These are phyloP conservation scores for Phytopythium litorale DNA, from an alignment of 352 stramenopile genomes.

Conservation along the genomic window DNA sequence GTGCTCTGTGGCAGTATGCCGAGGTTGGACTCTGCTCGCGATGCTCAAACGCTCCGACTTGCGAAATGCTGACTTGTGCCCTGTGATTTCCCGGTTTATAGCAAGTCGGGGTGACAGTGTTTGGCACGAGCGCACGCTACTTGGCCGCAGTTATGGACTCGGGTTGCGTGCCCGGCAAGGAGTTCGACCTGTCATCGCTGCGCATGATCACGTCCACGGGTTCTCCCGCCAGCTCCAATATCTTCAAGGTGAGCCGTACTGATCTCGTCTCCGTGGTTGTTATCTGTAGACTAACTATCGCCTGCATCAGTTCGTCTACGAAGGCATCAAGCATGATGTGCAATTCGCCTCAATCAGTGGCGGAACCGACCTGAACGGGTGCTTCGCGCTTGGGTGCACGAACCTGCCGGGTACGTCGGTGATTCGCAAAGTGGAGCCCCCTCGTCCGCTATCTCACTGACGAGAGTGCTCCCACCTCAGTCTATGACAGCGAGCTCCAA, in stretches of 20 bases:
- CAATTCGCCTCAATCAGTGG: conserved; percentile 82
- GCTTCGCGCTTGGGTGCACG: conserved; percentile 69
- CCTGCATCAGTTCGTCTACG: conserved; percentile 54
- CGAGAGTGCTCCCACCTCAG: conserved; percentile 7
- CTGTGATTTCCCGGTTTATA: conserved; percentile 8
- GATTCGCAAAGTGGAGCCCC: too few relatives aligned
- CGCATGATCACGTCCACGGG: conserved; percentile 67
- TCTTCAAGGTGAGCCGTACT: conserved; percentile 44
- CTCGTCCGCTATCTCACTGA: conserved; percentile 4
- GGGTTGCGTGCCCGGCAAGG: conserved; percentile 47
- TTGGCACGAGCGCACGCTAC: conserved; percentile 75
- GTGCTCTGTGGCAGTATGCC: conserved; percentile 56
- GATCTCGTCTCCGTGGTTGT: neutral
- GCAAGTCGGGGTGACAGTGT: conserved; percentile 58
- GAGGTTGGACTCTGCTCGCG: conserved; percentile 17
- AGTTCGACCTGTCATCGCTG: conserved; percentile 67
- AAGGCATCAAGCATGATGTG: conserved; percentile 69
- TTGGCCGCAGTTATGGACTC: conserved; percentile 72
- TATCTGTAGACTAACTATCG: neutral
- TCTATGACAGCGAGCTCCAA: conserved; percentile 78
- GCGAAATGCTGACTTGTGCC: too few relatives aligned
- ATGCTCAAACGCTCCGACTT: neutral
- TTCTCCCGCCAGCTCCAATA: conserved; percentile 70
- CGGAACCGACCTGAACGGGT: conserved; percentile 82
- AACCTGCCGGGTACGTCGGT: conserved; percentile 50